Conservation (phyloP, 2,329 filamentous ascomycete genomes). For the Bipolaris victoriae region DNA sequence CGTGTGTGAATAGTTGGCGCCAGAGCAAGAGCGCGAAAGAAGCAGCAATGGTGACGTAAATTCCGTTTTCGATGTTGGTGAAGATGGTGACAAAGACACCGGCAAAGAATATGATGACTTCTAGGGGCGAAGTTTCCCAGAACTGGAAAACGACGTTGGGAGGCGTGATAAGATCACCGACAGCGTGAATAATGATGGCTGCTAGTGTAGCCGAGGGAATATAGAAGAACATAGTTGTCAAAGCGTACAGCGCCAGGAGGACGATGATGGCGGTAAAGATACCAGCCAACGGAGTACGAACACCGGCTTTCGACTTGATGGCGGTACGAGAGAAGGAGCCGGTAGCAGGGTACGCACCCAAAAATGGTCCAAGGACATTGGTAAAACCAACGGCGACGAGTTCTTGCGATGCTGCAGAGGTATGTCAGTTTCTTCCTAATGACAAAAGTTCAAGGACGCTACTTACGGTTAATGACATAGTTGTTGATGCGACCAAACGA, state of each 20-base stretch:
- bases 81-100: conserved; percentile 93
- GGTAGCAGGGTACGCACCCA: conserved; percentile 90
- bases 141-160: conserved; percentile 94
- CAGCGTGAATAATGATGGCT: conserved; percentile 94
- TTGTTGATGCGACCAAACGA: conserved; percentile 96
- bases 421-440: not conserved
- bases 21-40: conserved; percentile 81
- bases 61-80: conserved; percentile 84
- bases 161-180: conserved; percentile 88
- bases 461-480: conserved; percentile 79
- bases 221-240: conserved; percentile 90
- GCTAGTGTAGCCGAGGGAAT: conserved; percentile 82
- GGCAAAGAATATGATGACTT: conserved; percentile 90
- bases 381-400: conserved; percentile 90
- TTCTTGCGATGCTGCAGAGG: conserved; percentile 73
- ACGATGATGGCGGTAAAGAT: conserved; percentile 86
- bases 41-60: conserved; percentile 82
- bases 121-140: conserved; percentile 89
- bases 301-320: conserved; percentile 96
- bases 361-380: conserved; percentile 87
- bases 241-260: conserved; percentile 84
- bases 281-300: conserved; percentile 88
- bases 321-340: conserved; percentile 96
- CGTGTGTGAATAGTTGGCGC: conserved; percentile 81
- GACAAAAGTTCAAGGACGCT: not conserved